Percentiles rank a stretch among this genome's conserved stretches.
Conservation (phyloP, 495 filamentous ascomycete genomes). For the Endocarpon pusillum region DNA sequence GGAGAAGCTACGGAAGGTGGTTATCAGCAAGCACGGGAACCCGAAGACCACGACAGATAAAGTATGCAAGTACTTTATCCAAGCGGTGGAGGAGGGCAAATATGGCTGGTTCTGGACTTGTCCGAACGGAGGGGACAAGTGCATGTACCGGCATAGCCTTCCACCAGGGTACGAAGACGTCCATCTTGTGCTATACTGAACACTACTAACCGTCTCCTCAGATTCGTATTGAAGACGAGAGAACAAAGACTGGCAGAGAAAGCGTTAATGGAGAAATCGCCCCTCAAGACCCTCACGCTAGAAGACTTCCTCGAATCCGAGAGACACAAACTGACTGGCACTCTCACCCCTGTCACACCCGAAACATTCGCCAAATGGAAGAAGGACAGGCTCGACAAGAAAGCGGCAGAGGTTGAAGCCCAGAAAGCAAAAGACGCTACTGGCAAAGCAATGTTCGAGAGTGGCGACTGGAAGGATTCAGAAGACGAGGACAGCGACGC, state of each 20-base stretch:
- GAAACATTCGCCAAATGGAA: constrained; percentile 94
- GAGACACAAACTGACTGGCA: constrained; percentile 81
- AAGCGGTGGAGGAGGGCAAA: constrained; percentile 92
- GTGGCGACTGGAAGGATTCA: constrained; percentile 68
- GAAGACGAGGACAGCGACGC: constrained; percentile 36
- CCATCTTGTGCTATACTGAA: not conserved
- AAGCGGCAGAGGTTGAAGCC: constrained; percentile 80
- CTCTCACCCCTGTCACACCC: constrained; percentile 76
- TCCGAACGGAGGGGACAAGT: constrained; percentile 92
- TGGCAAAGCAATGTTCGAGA: constrained; percentile 86
- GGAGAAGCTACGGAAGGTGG: constrained; percentile 79
- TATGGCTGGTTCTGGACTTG: constrained; percentile 99
- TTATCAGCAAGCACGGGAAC: constrained; percentile 93
- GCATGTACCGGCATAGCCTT: constrained; percentile 94
- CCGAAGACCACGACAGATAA: constrained; percentile 92
- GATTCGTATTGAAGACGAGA: constrained; percentile 93
- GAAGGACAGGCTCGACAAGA: constrained; percentile 83
- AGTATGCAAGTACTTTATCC: constrained; percentile 98
- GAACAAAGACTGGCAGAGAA: constrained; percentile 94
- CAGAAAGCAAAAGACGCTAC: constrained; percentile 85
- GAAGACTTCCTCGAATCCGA: constrained; percentile 96
- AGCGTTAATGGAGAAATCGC: constrained; percentile 91
- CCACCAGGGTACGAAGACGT: constrained; percentile 59
- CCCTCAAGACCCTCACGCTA: constrained; percentile 81
- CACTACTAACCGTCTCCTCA: constrained; percentile 21